Evolutionary conservation across 2,329 filamentous ascomycete species (phyloP).

Genomic region (Teratosphaeria destructans): DNA sequence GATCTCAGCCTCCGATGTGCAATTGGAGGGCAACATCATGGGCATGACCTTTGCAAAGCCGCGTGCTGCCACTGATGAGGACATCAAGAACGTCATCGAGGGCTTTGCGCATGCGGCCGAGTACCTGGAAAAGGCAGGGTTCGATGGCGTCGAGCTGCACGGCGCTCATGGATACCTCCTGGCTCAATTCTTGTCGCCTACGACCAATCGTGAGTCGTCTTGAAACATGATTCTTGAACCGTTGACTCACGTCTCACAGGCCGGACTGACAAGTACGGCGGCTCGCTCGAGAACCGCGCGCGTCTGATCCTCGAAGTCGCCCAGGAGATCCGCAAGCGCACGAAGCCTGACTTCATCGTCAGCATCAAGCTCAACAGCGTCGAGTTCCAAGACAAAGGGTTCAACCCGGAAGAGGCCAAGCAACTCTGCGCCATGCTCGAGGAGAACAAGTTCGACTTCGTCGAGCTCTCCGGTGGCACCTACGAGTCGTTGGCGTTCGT

Average conservation of each 20-base stretch:
- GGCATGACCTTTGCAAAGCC: constrained; percentile 45
- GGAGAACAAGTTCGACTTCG: constrained; percentile 43
- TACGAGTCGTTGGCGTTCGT: constrained; percentile 45
- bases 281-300: constrained; percentile 33
- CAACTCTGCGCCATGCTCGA: constrained; percentile 41
- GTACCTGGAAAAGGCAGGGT: constrained; percentile 53
- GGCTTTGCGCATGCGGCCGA: constrained; percentile 52
- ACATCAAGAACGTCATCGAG: constrained; percentile 49
- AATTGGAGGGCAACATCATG: constrained; percentile 33
- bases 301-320: constrained; percentile 33
- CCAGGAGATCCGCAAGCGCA: constrained; percentile 27
- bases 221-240: neutral
- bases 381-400: constrained; percentile 44
- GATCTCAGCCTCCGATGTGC: constrained; percentile 42
- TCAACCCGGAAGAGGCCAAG: constrained; percentile 41
- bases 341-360: constrained; percentile 33
- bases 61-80: constrained; percentile 41
- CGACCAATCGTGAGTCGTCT: constrained; percentile 26
- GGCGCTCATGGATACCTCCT: constrained; percentile 35
- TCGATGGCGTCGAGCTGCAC: constrained; percentile 39
- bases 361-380: constrained; percentile 51
- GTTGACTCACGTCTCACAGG: neutral
- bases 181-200: constrained; percentile 34
- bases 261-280: constrained; percentile 35
- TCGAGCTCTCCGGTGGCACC: constrained; percentile 51